Evolutionary conservation across 2,329 filamentous ascomycete species (phyloP), one percentile per base, ranked within the genome.

Genomic region (Cordyceps militaris): DNA sequence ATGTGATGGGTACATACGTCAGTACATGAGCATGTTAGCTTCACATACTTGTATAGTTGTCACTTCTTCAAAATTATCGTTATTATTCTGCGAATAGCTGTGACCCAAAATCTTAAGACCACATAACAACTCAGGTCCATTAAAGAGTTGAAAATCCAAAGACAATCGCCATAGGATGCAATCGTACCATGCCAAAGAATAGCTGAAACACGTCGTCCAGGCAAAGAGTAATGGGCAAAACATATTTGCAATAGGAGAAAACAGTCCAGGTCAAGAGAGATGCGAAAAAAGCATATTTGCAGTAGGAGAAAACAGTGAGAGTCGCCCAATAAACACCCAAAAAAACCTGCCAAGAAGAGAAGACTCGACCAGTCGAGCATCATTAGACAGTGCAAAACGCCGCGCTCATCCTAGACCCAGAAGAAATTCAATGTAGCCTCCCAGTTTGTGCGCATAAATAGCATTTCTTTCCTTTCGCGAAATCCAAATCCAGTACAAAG

Each of bases 351-450:
- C 43, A 10, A 47, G 13, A 14, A 23, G 4, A 26, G 10, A 47
- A 47, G 26, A 30, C 53, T 30, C 53, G 53, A 56, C 53, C 53
- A 56, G 53, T 56, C 53, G 53, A 56, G 53, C 21, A 19, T 38
- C 23, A 30, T 38, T 21, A 16, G 21, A 34, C 42, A 28, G 30
- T 47, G 23, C 14, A 48, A 38, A 56, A 48, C 53, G 53, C 53
- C 53, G 24, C 43, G 53, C 53, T 56, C 30, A 13, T 48, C 42
- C 32, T n/a, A 48, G 40, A 24, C 7, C 23, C 53, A 26, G 46
- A 56, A 48, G 11, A 47, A 34, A 56, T 19, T 19, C 38, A 56
- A 16, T 28, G 42, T 24, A 48, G n/a, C 38, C 53, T 47, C 53
- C 53, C 53, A 36, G 24, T 30, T 23, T 47, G 38, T 53, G 32